Evolutionary conservation across 768 basidiomycete genomes (phyloP), one percentile per base, ranked within the genome.

Genomic region (Rhodosporidiobolus odoratus): DNA sequence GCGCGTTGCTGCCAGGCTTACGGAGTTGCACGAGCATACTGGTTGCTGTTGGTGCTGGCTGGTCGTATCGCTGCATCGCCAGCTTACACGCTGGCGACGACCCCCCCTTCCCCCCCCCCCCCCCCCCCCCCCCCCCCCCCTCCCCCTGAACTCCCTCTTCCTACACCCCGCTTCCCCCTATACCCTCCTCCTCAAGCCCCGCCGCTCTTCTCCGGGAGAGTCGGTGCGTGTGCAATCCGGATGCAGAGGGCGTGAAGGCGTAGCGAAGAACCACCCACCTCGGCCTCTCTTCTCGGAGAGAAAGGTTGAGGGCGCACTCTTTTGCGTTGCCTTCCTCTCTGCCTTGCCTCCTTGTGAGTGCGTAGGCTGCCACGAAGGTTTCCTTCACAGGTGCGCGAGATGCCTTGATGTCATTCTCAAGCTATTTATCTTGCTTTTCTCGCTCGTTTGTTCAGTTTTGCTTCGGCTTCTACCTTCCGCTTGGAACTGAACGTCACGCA

Each of bases 331-430:
- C 30, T 6, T 45, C 37, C 37, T 9, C 19, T 25, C 10, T 8
- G 6, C 30, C n/a, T n/a, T 25, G 19, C 23, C 5, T 38, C 37
- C 23, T 15, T 38, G 7, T 40, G 57, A 4, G 23, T 30, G 32
- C 32, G 32, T 19, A 21, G 47, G 27, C 3, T 27, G 16, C 9
- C 27, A 40, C 52, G 62, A 63, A 40, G 40, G 32, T 19, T 17
- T 40, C 12, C 62, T 64, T 64, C 62, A 64, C 62, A 64, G 62
- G 62, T 23, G 41, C 23, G 41, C 41, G 53, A 64, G 5, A 64
- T 34, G 9, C 48, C 30, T 53, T 53, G 27, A 30, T 32, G 52
- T 53, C 27, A 27, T 19, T 32, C 34, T 13, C 52, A 30, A 30
- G n/a, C 27, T 9, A 50, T 8, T 50, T n/a, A n/a, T n/a, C 25